A percentile compares a stretch with the other conserved stretches of the same genome.
These are phyloP conservation scores for Lasiosphaeris hirsuta DNA, from an alignment of 495 filamentous ascomycete genomes.

Conservation along the genomic window DNA sequence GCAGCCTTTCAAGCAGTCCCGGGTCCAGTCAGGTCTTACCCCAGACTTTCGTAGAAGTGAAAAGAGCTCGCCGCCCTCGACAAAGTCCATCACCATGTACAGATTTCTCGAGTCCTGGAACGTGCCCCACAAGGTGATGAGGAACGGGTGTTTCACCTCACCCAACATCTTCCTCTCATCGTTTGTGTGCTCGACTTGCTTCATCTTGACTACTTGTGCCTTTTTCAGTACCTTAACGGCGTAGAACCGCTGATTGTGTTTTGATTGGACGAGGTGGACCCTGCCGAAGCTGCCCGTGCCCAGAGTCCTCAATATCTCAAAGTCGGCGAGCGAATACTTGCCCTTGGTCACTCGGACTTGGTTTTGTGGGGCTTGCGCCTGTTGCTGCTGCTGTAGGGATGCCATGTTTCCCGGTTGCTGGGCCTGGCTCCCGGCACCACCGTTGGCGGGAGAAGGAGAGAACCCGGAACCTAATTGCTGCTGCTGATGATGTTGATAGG, in stretches of 20 bases:
- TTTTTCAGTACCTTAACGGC: constrained; percentile 98
- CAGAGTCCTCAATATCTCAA: constrained; percentile 80
- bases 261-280: constrained; percentile 93
- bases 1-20: neutral
- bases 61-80: constrained; percentile 98
- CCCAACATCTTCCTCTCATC: constrained; percentile 94
- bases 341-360: constrained; percentile 77
- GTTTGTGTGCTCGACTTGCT: constrained; percentile 98
- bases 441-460: constrained; percentile 24
- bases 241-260: constrained; percentile 96
- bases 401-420: neutral
- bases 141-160: constrained; percentile 92
- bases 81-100: constrained; percentile 99
- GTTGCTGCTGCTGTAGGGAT: constrained; percentile 14
- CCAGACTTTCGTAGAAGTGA: constrained; percentile 93
- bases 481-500: constrained; percentile 16
- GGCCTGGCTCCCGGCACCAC: constrained; percentile 18
- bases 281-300: constrained; percentile 96
- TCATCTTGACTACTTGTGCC: constrained; percentile 98
- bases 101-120: constrained; percentile 93
- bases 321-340: constrained; percentile 93
- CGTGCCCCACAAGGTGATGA: constrained; percentile 97
- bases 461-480: constrained; percentile 14
- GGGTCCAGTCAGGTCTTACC: constrained; percentile 51
- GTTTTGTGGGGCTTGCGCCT: constrained; percentile 15